Evolutionary conservation across 805 yeast genomes (phyloP).

Genomic region (Citeromyces matritensis): DNA sequence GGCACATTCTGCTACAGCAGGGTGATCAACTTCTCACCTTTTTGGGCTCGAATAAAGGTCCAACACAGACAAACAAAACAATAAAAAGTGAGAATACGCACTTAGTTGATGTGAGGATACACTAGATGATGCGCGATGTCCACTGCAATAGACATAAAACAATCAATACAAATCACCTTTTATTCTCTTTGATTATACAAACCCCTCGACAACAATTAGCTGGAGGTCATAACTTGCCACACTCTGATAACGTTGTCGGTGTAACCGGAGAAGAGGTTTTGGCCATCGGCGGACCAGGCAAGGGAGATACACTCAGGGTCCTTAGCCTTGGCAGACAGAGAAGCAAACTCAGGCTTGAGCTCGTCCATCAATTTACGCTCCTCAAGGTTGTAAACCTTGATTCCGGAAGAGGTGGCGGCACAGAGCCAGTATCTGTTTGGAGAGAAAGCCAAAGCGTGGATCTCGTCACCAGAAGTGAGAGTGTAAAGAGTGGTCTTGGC

Average conservation of each 20-base stretch:
- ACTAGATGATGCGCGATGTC: too few species aligned
- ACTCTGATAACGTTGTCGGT: constrained; percentile 99
- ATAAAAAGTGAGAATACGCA: too few species aligned
- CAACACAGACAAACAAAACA: too few species aligned
- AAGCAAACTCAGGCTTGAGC: constrained; percentile 94
- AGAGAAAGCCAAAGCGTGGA: constrained; percentile 97
- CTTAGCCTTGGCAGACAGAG: constrained; percentile 70
- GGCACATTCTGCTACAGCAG: too few species aligned
- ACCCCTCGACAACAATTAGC: constrained; percentile 13
- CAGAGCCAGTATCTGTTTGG: constrained; percentile 99
- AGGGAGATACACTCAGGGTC: constrained; percentile 97
- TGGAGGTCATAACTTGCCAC: constrained; percentile 98
- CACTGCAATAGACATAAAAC: too few species aligned
- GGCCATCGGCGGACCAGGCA: constrained; percentile 99
- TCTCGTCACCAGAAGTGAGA: constrained; percentile 89
- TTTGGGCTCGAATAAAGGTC: too few species aligned
- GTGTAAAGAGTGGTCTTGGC: constrained; percentile 80
- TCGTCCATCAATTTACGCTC: constrained; percentile 90
- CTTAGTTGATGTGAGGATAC: too few species aligned
- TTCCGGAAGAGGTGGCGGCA: constrained; percentile 97
- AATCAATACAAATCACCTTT: not conserved
- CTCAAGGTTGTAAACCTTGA: constrained; percentile 96
- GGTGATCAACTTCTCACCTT: too few species aligned
- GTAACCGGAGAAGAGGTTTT: constrained; percentile 99
- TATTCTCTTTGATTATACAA: too few species aligned